These are phyloP conservation scores for Populus simonii DNA, from an alignment of 345 rosid genomes.

Conservation along the genomic window DNA sequence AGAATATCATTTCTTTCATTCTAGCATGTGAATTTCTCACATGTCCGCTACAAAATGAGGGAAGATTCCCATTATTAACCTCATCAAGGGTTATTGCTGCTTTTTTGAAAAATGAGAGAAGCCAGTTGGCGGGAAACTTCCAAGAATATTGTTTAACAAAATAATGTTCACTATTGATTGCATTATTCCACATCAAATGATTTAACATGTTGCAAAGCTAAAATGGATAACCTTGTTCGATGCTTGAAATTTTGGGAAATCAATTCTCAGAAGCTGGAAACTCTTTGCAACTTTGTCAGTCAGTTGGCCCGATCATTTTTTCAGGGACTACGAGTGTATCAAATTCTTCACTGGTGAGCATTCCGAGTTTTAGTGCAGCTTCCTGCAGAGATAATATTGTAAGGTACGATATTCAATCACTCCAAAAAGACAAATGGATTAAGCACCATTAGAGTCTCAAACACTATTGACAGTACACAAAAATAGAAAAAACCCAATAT, in stretches of 20 bases:
- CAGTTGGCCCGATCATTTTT: conserved; percentile 91
- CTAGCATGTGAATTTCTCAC: neutral
- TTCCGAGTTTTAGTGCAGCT: conserved; percentile 72
- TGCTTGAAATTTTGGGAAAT: neutral
- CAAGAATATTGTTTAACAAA: neutral
- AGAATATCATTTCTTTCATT: neutral
- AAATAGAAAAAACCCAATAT: neutral
- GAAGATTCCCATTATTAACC: conserved; percentile 21
- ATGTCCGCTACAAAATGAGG: conserved; percentile 5
- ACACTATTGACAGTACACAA: neutral
- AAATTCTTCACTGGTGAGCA: conserved; percentile 75
- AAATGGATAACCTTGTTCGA: neutral
- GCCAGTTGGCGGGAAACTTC: conserved; percentile 3
- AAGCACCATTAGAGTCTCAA: neutral
- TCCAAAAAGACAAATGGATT: neutral
- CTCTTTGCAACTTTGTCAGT: conserved; percentile 24
- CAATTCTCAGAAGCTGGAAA: neutral
- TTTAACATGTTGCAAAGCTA: neutral
- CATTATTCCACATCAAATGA: neutral
- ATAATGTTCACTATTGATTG: no score
- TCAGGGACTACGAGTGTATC: conserved; percentile 89
- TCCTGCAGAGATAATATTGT: conserved; percentile 45
- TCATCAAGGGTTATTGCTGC: neutral
- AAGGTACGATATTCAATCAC: conserved; percentile 2
- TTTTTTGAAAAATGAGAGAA: neutral